A percentile compares a stretch with the other conserved stretches of the same genome.
Evolutionary conservation across 495 filamentous ascomycete genomes (phyloP).

Genomic region (Cenococcum geophilum): DNA sequence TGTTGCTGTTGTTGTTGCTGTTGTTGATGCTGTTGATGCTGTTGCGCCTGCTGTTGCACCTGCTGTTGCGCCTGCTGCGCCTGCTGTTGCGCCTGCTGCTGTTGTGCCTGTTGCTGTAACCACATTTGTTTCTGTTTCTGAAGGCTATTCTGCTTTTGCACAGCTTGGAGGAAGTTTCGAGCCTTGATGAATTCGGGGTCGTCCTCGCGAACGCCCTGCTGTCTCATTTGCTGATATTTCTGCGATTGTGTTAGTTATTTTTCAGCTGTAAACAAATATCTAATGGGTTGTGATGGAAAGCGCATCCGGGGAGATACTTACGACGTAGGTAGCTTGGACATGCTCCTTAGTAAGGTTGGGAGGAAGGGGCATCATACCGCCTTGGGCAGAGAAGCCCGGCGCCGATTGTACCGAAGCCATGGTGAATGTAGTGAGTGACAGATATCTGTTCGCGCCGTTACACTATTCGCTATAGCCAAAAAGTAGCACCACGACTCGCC

Average conservation of each 20-base stretch:
- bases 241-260: conserved; percentile 35
- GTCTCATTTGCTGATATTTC: conserved; percentile 79
- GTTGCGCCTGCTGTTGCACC: no score
- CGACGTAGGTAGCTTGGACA: conserved; percentile 22
- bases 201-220: conserved; percentile 60
- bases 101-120: conserved; percentile 38
- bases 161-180: conserved; percentile 55
- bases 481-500: not conserved
- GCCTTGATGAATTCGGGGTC: conserved; percentile 78
- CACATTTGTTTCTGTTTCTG: conserved; percentile 47
- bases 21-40: no score
- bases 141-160: conserved; percentile 57
- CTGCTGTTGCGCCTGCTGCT: conserved; percentile 46
- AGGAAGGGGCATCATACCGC: conserved; percentile 18
- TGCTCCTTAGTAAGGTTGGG: conserved; percentile 29
- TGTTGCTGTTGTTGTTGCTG: conserved; percentile 35
- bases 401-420: conserved; percentile 71
- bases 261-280: not conserved
- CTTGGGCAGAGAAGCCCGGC: conserved; percentile 20
- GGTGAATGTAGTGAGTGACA: conserved; percentile 3
- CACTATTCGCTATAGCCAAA: not conserved
- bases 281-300: not conserved
- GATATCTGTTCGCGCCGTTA: not conserved
- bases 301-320: conserved; percentile 11
- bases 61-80: no score